Conservation (phyloP, 2,329 filamentous ascomycete species). For the Berkeleyomyces rouxiae region DNA sequence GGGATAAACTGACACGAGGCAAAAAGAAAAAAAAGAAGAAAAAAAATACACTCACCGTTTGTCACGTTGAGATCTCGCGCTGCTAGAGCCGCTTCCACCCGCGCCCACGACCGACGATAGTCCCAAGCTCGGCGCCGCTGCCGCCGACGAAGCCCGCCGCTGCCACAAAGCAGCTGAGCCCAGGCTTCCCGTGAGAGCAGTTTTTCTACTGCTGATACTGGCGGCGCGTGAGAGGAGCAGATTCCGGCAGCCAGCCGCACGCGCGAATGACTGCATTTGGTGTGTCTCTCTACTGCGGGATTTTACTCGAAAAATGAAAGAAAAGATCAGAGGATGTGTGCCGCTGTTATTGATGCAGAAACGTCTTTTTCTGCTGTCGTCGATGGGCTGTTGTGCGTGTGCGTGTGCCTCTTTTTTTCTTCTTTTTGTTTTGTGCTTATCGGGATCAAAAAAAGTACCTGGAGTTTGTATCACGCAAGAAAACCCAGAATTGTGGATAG, state of each 20-base stretch:
- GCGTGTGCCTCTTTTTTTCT: no score
- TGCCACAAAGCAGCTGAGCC: neutral
- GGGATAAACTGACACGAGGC: neutral
- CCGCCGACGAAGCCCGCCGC: neutral
- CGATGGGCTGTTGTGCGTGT: no score
- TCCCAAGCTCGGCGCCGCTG: neutral
- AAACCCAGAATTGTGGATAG: no score
- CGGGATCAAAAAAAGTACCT: no score
- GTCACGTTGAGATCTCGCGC: neutral
- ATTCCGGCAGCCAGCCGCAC: conserved; percentile 5
- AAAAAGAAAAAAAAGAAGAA: neutral
- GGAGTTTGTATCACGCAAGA: no score
- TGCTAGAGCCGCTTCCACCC: neutral
- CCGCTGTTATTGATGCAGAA: no score
- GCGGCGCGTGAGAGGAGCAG: neutral
- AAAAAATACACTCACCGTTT: conserved; percentile 5
- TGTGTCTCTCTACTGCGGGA: neutral
- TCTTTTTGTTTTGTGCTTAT: no score
- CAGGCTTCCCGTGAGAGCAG: neutral
- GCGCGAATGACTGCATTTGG: conserved; percentile 9
- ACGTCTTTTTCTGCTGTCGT: no score
- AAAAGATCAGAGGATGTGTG: neutral
- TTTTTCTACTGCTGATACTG: neutral
- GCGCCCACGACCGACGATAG: neutral
- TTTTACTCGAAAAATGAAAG: neutral